Base-by-base conservation (phyloP, 2,329 filamentous ascomycete genomes). In the Fusarium armeniacum region DNA sequence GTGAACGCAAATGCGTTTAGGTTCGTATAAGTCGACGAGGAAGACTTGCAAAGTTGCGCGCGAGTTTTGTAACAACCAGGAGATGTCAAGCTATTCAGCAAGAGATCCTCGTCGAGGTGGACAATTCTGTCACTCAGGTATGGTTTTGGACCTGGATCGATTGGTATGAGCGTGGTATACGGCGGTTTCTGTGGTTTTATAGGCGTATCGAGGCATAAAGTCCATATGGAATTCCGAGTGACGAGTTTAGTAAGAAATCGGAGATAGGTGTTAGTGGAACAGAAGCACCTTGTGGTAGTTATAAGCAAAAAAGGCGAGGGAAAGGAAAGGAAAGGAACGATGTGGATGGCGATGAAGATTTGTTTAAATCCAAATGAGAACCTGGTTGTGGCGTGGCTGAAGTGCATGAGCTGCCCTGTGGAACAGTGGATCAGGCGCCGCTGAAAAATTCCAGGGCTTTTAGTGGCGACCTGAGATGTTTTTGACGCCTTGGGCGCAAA, bases 141-240 rank as follows among this genome's bases (percentile, higher is more conserved):
- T 72, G 28, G 55, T 56, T 67, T 65, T 72, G 30, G 62, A 52
- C 67, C 65, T 71, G 51, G 67, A 40, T 62, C 68, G 68, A 73
- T 59, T 64, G 56, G 65, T 70, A 65, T 61, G 43, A 55, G 56
- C 54, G 46, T 67, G 60, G 61, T 69, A 70, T 67, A 58, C 43
- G 54, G 67, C 57, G 55, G 62, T 47, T 69, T 58, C 46, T 64
- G 58, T 61, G 40, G 46, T 55, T 73, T 71, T 68, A 45, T 67
- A 72, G 54, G 61, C 54, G 67, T 74, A 64, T 62, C 57, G 58
- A 65, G 59, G 51, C 67, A 72, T 71, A 73, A 73, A 73, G 67
- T 75, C 72, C 73, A 75, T 76, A 58, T 56, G 73, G 52, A 61
- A 69, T 56, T 67, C 54, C 62, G 44, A 58, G 50, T 57, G 12